Evolutionary conservation across 2,329 filamentous ascomycete genomes (phyloP).

Genomic region (Emergomyces orientalis): DNA sequence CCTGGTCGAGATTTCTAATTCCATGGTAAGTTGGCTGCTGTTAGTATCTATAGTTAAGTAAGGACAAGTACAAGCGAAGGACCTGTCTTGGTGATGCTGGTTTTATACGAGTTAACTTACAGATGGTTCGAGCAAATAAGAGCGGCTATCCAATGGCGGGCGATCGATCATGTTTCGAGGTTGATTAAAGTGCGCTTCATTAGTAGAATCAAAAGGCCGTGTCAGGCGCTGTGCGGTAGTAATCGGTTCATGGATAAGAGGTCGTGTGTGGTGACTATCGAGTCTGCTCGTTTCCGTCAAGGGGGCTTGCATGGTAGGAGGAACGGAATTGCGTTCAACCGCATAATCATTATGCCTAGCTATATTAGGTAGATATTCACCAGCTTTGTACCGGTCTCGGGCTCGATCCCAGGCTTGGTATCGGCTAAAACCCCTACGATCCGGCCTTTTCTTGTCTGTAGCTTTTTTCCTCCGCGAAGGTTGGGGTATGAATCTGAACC

Average conservation of each 20-base stretch:
- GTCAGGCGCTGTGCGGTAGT: background rate
- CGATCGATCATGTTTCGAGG: background rate
- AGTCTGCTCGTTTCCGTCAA: conserved; percentile 3
- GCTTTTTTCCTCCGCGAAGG: conserved; percentile 18
- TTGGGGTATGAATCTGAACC: conserved; percentile 29
- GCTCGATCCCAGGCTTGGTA: conserved; percentile 41
- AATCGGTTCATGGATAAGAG: background rate
- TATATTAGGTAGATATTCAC: conserved; percentile 16
- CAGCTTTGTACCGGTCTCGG: conserved; percentile 32
- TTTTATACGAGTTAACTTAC: conserved; percentile 3
- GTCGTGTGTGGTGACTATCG: background rate
- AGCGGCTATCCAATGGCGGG: background rate
- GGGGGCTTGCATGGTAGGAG: background rate
- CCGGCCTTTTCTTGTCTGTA: conserved; percentile 25
- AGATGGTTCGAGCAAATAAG: background rate
- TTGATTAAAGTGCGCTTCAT: background rate
- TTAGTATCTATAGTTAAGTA: background rate
- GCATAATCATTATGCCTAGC: background rate
- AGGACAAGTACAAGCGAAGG: background rate
- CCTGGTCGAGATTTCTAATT: conserved; percentile 8
- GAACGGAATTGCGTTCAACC: background rate
- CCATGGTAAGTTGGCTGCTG: conserved; percentile 3
- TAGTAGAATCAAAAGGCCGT: conserved; percentile 3
- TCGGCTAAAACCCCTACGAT: conserved; percentile 38
- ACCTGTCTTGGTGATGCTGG: background rate